Evolutionary conservation across 2,329 filamentous ascomycete species (phyloP).

Genomic region (Penicillium sp.): DNA sequence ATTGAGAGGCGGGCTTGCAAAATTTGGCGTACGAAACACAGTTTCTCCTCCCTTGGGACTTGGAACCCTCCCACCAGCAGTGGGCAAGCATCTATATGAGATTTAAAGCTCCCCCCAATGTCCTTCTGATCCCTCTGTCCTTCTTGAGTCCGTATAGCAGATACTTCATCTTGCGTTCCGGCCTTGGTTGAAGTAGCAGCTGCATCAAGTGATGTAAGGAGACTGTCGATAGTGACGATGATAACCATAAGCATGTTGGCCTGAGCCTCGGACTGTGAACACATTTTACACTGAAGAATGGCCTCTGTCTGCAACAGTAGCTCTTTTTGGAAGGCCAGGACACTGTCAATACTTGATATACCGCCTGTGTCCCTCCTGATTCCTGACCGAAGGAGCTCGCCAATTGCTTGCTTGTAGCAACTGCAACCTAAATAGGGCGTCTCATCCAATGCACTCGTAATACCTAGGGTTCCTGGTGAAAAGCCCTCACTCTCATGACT

Average conservation of each 20-base stretch:
- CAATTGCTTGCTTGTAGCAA: constrained; percentile 22
- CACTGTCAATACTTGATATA: constrained; percentile 23
- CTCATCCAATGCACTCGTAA: not conserved
- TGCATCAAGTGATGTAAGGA: constrained; percentile 24
- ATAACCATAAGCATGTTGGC: constrained; percentile 29
- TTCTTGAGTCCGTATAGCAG: not conserved
- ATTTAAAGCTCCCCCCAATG: constrained; percentile 8
- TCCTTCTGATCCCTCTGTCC: not conserved
- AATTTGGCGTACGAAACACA: constrained; percentile 24
- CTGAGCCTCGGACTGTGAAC: constrained; percentile 20
- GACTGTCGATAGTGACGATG: constrained; percentile 29
- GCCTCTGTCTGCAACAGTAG: constrained; percentile 27
- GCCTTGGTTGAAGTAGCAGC: constrained; percentile 15
- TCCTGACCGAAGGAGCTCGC: constrained; percentile 21
- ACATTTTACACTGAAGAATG: constrained; percentile 28
- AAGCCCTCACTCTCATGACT: constrained; percentile 5
- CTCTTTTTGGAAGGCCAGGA: constrained; percentile 26
- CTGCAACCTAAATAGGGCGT: constrained; percentile 10
- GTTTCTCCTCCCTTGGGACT: constrained; percentile 27
- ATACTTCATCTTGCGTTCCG: constrained; percentile 8
- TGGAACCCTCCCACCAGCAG: constrained; percentile 25
- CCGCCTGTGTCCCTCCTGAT: constrained; percentile 9
- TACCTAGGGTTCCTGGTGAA: not conserved
- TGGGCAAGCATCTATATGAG: constrained; percentile 24
- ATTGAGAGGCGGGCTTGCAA: constrained; percentile 27